phyloP scores from a whole-genome alignment of 352 stramenopile genomes.

The Pythium brassicae region DNA sequence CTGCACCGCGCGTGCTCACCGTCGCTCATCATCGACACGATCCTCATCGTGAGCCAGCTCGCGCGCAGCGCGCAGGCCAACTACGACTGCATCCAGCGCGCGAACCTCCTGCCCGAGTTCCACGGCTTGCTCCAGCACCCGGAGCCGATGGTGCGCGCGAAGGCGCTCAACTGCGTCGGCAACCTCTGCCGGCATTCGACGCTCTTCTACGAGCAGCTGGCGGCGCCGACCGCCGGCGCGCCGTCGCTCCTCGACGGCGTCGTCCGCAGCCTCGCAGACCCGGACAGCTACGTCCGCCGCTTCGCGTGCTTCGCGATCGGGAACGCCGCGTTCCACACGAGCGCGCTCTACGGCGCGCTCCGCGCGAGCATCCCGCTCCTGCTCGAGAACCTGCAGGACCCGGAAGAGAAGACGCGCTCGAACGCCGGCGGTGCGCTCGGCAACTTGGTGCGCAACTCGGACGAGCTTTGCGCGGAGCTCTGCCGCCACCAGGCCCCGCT shows the following conservation, averaged over 20 bases:
- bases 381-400: constrained; percentile 58
- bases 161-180: constrained; percentile 89
- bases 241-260: constrained; percentile 55
- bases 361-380: constrained; percentile 58
- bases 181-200: constrained; percentile 91
- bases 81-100: constrained; percentile 59
- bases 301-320: constrained; percentile 94
- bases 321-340: constrained; percentile 91
- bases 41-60: constrained; percentile 87
- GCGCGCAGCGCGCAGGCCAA: constrained; percentile 70
- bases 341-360: constrained; percentile 69
- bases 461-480: constrained; percentile 64
- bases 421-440: constrained; percentile 90
- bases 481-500: constrained; percentile 51
- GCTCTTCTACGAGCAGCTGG: constrained; percentile 81
- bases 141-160: constrained; percentile 80
- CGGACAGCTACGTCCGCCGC: constrained; percentile 80
- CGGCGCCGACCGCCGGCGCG: constrained; percentile 9
- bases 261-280: constrained; percentile 50
- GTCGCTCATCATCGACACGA: constrained; percentile 69
- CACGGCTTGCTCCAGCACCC: constrained; percentile 49
- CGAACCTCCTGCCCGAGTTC: constrained; percentile 52
- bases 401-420: constrained; percentile 88
- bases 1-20: constrained; percentile 34
- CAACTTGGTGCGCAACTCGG: constrained; percentile 91